A percentile compares a stretch with the other conserved stretches of the same genome.
Conservation (phyloP, 805 yeast genomes). For the Candida ulmi region DNA sequence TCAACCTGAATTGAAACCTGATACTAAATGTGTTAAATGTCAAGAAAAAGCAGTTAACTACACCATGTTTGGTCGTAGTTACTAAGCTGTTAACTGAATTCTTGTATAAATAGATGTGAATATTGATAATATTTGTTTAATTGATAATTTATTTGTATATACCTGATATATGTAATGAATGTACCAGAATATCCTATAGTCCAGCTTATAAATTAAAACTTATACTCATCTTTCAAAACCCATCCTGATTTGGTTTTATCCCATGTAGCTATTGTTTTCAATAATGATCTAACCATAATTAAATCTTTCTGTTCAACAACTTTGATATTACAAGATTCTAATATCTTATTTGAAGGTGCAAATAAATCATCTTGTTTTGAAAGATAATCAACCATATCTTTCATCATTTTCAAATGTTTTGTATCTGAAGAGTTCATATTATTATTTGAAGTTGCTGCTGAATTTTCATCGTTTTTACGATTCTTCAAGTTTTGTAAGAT, state of each 20-base stretch:
- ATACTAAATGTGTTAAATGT: slow-evolving; percentile 87
- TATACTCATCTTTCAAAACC: slow-evolving; percentile 54
- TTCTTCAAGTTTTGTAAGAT: slow-evolving; percentile 44
- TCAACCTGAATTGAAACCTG: slow-evolving; percentile 76
- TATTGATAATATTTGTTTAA: too few relatives aligned
- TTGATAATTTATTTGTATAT: too few relatives aligned
- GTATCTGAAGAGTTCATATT: neutral
- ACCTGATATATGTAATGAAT: too few relatives aligned
- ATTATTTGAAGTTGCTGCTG: neutral
- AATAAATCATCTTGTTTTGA: slow-evolving; percentile 28
- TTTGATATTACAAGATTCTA: slow-evolving; percentile 30
- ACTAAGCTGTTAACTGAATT: too few relatives aligned
- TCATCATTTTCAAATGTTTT: slow-evolving; percentile 22
- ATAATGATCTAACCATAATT: slow-evolving; percentile 58
- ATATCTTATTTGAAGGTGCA: slow-evolving; percentile 46
- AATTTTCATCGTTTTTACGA: slow-evolving; percentile 23
- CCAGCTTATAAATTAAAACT: slow-evolving; percentile 1
- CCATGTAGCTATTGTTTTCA: slow-evolving; percentile 67
- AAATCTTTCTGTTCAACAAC: slow-evolving; percentile 49
- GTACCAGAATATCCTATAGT: too few relatives aligned
- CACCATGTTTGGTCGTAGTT: slow-evolving; percentile 97
- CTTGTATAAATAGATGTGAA: too few relatives aligned
- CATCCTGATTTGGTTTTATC: slow-evolving; percentile 53
- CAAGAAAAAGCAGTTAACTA: slow-evolving; percentile 68
- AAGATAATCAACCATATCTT: slow-evolving; percentile 36